phyloP scores from a whole-genome alignment of 2,329 filamentous ascomycete genomes.

The Sordariomycetes sp. region DNA sequence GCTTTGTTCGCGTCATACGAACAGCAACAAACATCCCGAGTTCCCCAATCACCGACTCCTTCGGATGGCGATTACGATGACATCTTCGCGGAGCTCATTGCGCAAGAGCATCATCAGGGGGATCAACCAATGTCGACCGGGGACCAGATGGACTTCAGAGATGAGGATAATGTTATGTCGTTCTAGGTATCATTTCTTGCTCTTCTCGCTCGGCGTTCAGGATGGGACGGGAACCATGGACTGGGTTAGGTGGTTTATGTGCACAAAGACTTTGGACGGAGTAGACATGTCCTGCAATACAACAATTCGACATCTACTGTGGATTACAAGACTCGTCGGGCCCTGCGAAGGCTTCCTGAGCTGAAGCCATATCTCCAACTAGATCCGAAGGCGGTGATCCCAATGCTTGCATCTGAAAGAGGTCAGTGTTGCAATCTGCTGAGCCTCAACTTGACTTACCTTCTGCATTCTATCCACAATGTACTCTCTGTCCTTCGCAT shows the following conservation, averaged over 20 bases:
- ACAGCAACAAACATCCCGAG: conserved; percentile 12
- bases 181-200: neutral
- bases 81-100: conserved; percentile 40
- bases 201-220: conserved; percentile 1
- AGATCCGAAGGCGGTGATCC: conserved; percentile 86
- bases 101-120: conserved; percentile 16
- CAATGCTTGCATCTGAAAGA: conserved; percentile 84
- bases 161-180: conserved; percentile 2
- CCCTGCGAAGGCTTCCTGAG: conserved; percentile 59
- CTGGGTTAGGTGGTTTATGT: conserved; percentile 10
- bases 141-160: neutral
- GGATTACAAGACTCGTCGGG: conserved; percentile 55
- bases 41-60: conserved; percentile 23
- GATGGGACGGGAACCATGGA: neutral
- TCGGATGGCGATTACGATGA: conserved; percentile 54
- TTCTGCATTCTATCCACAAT: conserved; percentile 98
- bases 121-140: conserved; percentile 5
- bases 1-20: conserved; percentile 42
- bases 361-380: conserved; percentile 79
- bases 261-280: no score
- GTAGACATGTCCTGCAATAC: no score
- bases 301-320: conserved; percentile 34
- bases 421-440: conserved; percentile 1
- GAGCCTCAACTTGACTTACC: conserved; percentile 39
- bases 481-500: conserved; percentile 74